These are phyloP conservation scores for Cladosporium colombiae DNA, from an alignment of 2,329 filamentous ascomycete genomes.

Conservation along the genomic window DNA sequence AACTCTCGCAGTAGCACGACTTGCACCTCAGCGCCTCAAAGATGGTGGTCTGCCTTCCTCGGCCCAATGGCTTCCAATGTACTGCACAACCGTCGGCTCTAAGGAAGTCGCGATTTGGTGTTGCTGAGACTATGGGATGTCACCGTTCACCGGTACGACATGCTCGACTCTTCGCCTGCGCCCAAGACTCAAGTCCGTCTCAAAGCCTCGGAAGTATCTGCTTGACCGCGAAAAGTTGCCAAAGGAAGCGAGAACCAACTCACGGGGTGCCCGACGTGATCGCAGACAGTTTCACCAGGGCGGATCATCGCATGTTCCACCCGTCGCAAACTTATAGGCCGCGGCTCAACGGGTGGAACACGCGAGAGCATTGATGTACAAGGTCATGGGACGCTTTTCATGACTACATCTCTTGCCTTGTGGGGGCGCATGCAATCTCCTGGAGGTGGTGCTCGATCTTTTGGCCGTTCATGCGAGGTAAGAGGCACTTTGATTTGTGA, in stretches of 20 bases:
- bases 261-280: not conserved
- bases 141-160: not conserved
- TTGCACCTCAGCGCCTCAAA: not conserved
- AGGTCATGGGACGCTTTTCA: not conserved
- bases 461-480: not conserved
- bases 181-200: not conserved
- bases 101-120: not conserved
- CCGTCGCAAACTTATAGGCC: not conserved
- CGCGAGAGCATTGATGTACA: not conserved
- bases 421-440: not conserved
- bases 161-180: not conserved
- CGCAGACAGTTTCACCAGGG: not conserved
- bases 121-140: not conserved
- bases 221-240: not conserved
- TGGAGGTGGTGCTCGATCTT: not conserved
- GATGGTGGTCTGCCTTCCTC: not conserved
- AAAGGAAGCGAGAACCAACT: not conserved
- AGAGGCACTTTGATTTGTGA: not conserved
- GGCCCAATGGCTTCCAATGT: not conserved
- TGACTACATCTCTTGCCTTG: not conserved
- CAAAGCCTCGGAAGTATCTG: not conserved
- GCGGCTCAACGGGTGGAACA: not conserved
- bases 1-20: not conserved
- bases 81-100: not conserved
- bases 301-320: conserved; percentile 3